phyloP scores from a whole-genome alignment of 179 eudicot species.

The Pouteria campechiana region DNA sequence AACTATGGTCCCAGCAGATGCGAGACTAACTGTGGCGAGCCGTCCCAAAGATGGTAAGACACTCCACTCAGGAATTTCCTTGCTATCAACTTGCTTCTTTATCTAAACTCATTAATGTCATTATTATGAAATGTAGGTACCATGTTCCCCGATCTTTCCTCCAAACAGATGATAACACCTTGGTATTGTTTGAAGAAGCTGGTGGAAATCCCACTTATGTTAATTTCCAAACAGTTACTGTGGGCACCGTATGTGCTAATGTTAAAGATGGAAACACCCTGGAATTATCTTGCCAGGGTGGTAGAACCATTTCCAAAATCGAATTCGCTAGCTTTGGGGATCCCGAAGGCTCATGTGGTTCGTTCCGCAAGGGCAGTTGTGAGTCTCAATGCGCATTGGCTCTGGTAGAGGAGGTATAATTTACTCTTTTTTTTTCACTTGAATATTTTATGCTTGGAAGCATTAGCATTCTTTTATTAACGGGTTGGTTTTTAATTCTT shows the following conservation, averaged over 20 bases:
- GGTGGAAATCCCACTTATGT: conserved; percentile 78
- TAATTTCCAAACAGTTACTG: conserved; percentile 26
- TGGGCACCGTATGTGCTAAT: conserved; percentile 41
- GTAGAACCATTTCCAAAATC: conserved; percentile 38
- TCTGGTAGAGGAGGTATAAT: no score
- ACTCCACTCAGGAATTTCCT: not conserved
- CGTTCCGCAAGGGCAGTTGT: conserved; percentile 54
- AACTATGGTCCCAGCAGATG: conserved; percentile 65
- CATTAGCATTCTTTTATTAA: not conserved
- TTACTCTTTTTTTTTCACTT: not conserved
- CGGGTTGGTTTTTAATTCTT: not conserved
- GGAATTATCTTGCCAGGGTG: conserved; percentile 30
- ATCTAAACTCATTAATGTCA: not conserved
- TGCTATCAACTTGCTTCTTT: no score
- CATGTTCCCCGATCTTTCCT: conserved; percentile 48
- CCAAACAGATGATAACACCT: not conserved
- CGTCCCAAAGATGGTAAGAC: conserved; percentile 76
- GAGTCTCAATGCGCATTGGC: conserved; percentile 48
- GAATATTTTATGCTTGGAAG: not conserved
- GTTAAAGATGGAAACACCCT: conserved; percentile 49
- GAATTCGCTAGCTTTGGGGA: conserved; percentile 89
- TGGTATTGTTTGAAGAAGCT: conserved; percentile 80
- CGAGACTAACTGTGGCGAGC: conserved; percentile 74
- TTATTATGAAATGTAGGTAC: conserved; percentile 20
- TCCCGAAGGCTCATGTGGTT: conserved; percentile 65